Percentiles rank a stretch among this genome's conserved stretches.
These are phyloP conservation scores for Saitozyma podzolica DNA, from an alignment of 768 basidiomycete species.

Conservation along the genomic window DNA sequence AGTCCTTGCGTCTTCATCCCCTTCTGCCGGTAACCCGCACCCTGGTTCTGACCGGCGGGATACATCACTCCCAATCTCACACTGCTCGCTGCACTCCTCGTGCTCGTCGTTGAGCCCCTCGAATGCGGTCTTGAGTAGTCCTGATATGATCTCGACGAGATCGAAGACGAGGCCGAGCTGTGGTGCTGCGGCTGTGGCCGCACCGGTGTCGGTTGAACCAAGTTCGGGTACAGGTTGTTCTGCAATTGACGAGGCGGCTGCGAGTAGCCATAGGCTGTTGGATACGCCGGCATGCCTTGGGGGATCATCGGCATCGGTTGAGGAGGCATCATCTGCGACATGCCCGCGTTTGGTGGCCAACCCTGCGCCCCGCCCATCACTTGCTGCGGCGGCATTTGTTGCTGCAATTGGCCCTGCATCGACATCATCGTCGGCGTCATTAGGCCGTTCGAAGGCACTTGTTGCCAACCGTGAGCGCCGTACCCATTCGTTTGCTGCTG, in stretches of 20 bases:
- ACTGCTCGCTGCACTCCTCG: constrained; percentile 40
- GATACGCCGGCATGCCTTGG: constrained; percentile 28
- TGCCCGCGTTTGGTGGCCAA: constrained; percentile 12
- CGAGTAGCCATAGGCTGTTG: constrained; percentile 10
- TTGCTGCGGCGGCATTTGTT: constrained; percentile 5
- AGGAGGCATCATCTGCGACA: constrained; percentile 9
- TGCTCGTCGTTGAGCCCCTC: constrained; percentile 43
- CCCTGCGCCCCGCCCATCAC: constrained; percentile 2
- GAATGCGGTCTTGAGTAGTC: constrained; percentile 44
- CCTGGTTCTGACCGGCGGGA: constrained; percentile 21
- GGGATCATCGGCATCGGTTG: constrained; percentile 34
- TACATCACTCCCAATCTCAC: constrained; percentile 40
- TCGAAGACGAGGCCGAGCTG: constrained; percentile 38
- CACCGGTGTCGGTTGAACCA: constrained; percentile 35
- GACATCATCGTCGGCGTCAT: no score
- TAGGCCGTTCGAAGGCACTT: no score
- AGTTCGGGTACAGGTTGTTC: constrained; percentile 11
- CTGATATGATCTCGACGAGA: constrained; percentile 41
- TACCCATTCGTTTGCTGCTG: no score
- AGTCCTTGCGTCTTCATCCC: constrained; percentile 23
- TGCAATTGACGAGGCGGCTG: constrained; percentile 1
- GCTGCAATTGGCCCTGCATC: background rate
- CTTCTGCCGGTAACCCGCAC: constrained; percentile 31
- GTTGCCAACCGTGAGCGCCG: no score
- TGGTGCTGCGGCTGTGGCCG: constrained; percentile 35